These are phyloP conservation scores for Paracoccidioides lutzii DNA, from an alignment of 2,329 filamentous ascomycete genomes.

Conservation along the genomic window DNA sequence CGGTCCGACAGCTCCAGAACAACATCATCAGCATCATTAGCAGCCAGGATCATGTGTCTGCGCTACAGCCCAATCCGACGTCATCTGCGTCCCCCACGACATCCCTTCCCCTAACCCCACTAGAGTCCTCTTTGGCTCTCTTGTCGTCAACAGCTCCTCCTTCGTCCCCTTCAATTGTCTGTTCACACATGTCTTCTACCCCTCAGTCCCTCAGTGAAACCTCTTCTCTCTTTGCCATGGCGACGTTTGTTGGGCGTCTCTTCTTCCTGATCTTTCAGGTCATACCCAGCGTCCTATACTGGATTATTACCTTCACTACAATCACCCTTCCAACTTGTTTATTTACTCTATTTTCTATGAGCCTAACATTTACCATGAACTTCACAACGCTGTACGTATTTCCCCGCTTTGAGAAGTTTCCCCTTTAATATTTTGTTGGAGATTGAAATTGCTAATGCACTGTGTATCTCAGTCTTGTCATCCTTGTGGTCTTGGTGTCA, in stretches of 20 bases:
- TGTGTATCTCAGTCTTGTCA: conserved; percentile 48
- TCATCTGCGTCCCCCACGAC: conserved; percentile 1
- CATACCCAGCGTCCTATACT: conserved; percentile 54
- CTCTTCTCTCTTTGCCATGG: conserved; percentile 9
- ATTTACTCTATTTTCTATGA: conserved; percentile 81
- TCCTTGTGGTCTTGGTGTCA: conserved; percentile 64
- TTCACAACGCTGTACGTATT: conserved; percentile 72
- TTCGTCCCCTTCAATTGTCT: conserved; percentile 3
- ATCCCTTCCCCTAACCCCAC: conserved; percentile 1
- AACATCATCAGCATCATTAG: background rate
- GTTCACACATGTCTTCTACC: conserved; percentile 3
- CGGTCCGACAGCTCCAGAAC: background rate
- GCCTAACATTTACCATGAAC: conserved; percentile 95
- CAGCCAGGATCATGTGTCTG: background rate
- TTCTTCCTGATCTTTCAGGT: conserved; percentile 39
- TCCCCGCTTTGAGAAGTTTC: background rate
- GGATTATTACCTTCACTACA: conserved; percentile 69
- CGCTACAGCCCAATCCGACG: background rate
- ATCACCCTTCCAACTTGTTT: conserved; percentile 82
- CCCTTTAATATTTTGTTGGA: background rate
- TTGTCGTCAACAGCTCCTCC: background rate
- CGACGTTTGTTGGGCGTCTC: conserved; percentile 6
- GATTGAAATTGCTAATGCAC: background rate
- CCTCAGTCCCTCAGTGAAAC: background rate
- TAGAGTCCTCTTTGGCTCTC: background rate